These are phyloP conservation scores for Stagonosporopsis vannaccii DNA, from an alignment of 2,329 filamentous ascomycete genomes.

Conservation along the genomic window DNA sequence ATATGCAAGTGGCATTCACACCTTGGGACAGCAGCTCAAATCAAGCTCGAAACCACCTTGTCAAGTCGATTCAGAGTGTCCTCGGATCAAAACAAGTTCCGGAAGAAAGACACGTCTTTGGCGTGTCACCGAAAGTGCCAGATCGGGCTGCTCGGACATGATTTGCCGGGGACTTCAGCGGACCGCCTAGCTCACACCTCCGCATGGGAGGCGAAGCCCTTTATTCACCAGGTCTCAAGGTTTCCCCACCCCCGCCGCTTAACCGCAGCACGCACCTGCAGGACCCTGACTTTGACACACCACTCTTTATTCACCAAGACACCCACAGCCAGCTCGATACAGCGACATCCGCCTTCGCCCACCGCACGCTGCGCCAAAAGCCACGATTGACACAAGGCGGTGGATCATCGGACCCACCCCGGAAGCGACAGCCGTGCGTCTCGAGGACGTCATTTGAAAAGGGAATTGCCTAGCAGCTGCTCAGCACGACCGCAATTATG, in stretches of 20 bases:
- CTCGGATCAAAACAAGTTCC: background rate
- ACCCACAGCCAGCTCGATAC: constrained; percentile 11
- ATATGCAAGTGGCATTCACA: background rate
- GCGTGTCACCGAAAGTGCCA: constrained; percentile 23
- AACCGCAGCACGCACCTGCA: constrained; percentile 23
- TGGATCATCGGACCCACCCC: constrained; percentile 17
- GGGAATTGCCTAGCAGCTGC: constrained; percentile 27
- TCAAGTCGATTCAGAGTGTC: background rate
- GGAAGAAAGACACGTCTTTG: constrained; percentile 1
- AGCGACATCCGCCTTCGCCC: constrained; percentile 10
- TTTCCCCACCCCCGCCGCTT: constrained; percentile 19
- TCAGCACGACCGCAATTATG: constrained; percentile 39
- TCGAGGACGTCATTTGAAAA: constrained; percentile 39
- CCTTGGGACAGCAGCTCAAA: background rate
- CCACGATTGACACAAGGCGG: constrained; percentile 14
- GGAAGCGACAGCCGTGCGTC: constrained; percentile 24
- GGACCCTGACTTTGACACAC: constrained; percentile 23
- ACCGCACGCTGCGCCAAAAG: constrained; percentile 26
- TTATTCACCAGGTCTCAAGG: constrained; percentile 18
- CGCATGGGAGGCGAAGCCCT: constrained; percentile 19
- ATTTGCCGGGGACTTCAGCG: constrained; percentile 21
- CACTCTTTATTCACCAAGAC: constrained; percentile 4
- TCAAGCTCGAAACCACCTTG: background rate
- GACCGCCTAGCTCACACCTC: constrained; percentile 26
- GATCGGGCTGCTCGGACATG: constrained; percentile 8